Evolutionary conservation across 495 filamentous ascomycete species (phyloP).

Genomic region (Penicillium maclennaniae): DNA sequence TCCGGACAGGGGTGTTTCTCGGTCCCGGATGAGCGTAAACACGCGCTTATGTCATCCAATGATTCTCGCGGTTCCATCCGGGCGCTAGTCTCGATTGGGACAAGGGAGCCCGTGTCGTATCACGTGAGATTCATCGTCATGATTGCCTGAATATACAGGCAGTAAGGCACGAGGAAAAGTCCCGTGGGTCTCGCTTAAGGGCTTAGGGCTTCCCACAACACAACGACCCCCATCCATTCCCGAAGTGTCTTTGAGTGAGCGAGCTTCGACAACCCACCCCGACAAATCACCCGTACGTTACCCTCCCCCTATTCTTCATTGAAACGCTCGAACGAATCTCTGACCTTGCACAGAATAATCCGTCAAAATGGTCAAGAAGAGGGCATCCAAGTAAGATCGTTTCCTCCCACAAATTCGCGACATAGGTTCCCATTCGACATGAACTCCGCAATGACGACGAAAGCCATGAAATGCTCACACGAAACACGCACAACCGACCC

Average conservation of each 20-base stretch:
- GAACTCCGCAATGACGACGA: conserved; percentile 30
- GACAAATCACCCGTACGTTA: conserved; percentile 46
- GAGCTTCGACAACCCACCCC: conserved; percentile 46
- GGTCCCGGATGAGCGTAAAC: conserved; percentile 19
- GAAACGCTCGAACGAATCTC: conserved; percentile 22
- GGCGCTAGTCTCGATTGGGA: conserved; percentile 13
- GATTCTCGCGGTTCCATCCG: conserved; percentile 17
- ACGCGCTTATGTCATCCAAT: conserved; percentile 16
- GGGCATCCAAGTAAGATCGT: conserved; percentile 84
- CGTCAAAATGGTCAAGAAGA: conserved; percentile 99
- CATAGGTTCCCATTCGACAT: conserved; percentile 26
- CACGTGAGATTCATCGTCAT: background rate
- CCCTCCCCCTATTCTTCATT: conserved; percentile 23
- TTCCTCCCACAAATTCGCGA: conserved; percentile 19
- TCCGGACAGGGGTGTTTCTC: conserved; percentile 30
- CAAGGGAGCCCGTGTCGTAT: background rate
- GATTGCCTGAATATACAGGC: conserved; percentile 2
- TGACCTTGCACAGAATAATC: conserved; percentile 46
- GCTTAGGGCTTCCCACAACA: conserved; percentile 47
- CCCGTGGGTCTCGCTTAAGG: conserved; percentile 41
- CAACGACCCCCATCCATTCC: conserved; percentile 39
- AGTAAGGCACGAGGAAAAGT: conserved; percentile 18
- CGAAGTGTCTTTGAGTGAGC: conserved; percentile 34
- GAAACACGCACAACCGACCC: conserved; percentile 1
- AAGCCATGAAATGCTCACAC: conserved; percentile 15